Evolutionary conservation across 805 yeast genomes (phyloP).

Genomic region (Cyberlindnera meyerae): DNA sequence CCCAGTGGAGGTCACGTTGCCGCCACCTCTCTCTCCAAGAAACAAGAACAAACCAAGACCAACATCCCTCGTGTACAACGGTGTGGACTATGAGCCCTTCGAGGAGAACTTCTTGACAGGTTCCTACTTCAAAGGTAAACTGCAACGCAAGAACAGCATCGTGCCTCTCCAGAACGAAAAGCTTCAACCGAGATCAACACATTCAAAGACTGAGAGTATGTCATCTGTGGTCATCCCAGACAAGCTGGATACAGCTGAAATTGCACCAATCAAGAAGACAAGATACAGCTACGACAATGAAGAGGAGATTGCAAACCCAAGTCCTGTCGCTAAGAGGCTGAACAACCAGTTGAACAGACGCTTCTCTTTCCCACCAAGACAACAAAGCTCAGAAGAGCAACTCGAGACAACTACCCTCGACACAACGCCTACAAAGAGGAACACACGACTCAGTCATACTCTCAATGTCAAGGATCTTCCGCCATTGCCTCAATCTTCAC

Average conservation of each 20-base stretch:
- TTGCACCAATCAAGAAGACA: too few relatives aligned
- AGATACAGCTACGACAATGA: slow-evolving; percentile 20
- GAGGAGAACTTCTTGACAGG: slow-evolving; percentile 13
- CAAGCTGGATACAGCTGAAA: too few relatives aligned
- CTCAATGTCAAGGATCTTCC: slow-evolving; percentile 4
- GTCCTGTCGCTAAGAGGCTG: slow-evolving; percentile 21
- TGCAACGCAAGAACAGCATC: not conserved
- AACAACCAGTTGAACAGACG: slow-evolving; percentile 22
- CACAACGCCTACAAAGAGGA: too few relatives aligned
- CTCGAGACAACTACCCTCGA: not conserved
- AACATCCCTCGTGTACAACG: slow-evolving; percentile 32
- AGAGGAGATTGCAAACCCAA: slow-evolving; percentile 23
- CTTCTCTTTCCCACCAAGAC: slow-evolving; percentile 24
- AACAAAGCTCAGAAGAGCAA: not conserved
- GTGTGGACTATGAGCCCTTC: slow-evolving; percentile 30
- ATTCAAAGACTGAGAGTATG: too few relatives aligned
- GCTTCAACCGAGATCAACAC: too few relatives aligned
- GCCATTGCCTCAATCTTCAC: slow-evolving; percentile 7
- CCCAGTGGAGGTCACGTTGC: slow-evolving; percentile 33
- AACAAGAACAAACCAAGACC: slow-evolving; percentile 27
- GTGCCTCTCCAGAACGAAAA: slow-evolving; percentile 2
- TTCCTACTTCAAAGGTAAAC: slow-evolving; percentile 5
- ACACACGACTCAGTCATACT: not conserved
- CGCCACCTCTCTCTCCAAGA: slow-evolving; percentile 33
- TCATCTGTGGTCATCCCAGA: not conserved